Evolutionary conservation across 371 early-diverging fungal genomes (phyloP).

Genomic region (Mortierella sp.): DNA sequence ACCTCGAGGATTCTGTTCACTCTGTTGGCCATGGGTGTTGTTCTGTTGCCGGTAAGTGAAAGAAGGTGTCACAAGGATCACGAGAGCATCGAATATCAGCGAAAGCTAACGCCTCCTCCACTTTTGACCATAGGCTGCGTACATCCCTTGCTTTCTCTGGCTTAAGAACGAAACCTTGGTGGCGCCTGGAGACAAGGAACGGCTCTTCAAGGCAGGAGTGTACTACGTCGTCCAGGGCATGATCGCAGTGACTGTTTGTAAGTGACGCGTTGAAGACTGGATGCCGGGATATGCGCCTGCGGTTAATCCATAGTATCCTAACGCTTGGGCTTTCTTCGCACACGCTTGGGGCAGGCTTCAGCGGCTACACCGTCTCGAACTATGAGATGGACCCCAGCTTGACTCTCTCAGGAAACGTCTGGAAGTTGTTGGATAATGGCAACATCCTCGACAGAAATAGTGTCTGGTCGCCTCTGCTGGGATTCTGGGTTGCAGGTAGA

Average conservation of each 20-base stretch:
- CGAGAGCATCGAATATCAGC: no score
- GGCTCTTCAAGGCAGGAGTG: constrained; percentile 20
- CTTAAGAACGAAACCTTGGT: constrained; percentile 28
- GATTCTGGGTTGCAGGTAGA: constrained; percentile 52
- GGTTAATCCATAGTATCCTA: no score
- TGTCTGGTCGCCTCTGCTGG: constrained; percentile 44
- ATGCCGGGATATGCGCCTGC: background rate
- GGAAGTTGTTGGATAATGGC: constrained; percentile 25
- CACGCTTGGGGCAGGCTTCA: constrained; percentile 15
- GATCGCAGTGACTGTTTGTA: constrained; percentile 18
- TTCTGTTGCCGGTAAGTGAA: constrained; percentile 38
- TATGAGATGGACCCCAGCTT: constrained; percentile 16
- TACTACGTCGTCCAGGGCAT: constrained; percentile 36
- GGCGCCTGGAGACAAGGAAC: constrained; percentile 28
- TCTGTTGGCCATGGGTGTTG: constrained; percentile 43
- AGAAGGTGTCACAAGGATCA: no score
- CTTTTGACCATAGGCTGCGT: constrained; percentile 48
- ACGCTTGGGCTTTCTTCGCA: background rate
- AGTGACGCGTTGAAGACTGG: no score
- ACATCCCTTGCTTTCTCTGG: constrained; percentile 44
- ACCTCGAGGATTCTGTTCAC: constrained; percentile 44
- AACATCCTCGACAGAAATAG: constrained; percentile 33
- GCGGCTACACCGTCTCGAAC: constrained; percentile 25
- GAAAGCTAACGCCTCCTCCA: no score
- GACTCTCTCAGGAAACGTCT: constrained; percentile 12